Evolutionary conservation across 768 basidiomycete genomes (phyloP), one percentile per base, ranked within the genome.

Genomic region (Rhodocollybia butyracea): DNA sequence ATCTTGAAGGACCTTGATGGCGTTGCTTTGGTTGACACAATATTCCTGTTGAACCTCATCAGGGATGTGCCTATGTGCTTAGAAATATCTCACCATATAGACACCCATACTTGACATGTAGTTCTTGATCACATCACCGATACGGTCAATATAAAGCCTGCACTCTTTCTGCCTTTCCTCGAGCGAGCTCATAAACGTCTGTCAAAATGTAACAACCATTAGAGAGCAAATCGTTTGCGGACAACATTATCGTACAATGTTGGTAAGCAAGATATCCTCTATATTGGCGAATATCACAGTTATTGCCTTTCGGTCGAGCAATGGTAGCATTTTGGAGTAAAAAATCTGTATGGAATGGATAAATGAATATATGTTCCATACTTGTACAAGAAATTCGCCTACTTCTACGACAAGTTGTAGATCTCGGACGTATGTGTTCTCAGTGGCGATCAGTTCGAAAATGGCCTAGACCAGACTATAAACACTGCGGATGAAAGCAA

Each of bases 361-460:
- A 11, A 41, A 29, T 63, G 15, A 63, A 39, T 11, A 27, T 46
- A 24, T 31, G 5, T 5, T 3, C 12, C n/a, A 31, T 17, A 31
- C 22, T 22, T 5, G 7, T 19, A 22, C 3, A 21, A 21, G 2
- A 41, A 27, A 12, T 50, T n/a, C 51, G 7, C 78, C 45, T 56
- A 91, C 94, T 81, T 91, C 90, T 19, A 98, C 92, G 57, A 95
- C 85, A 30, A 96, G 78, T 64, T 99, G 96, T 27, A 98, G 69
- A 66, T 95, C 91, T 22, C 93, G 81, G 42, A 98, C 93, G 63
- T 97, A 99, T 0, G 89, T 83, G 7, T 77, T 80, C 68, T 99
- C 96, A 0, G 96, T 98, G 5, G 80, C 80, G 61, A 98, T 96
- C 51, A 98, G 78, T 71, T 99, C 96, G 61, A 98, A 98, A 50